Base-by-base conservation (phyloP, 768 basidiomycete genomes). In the Russula vinacea region DNA sequence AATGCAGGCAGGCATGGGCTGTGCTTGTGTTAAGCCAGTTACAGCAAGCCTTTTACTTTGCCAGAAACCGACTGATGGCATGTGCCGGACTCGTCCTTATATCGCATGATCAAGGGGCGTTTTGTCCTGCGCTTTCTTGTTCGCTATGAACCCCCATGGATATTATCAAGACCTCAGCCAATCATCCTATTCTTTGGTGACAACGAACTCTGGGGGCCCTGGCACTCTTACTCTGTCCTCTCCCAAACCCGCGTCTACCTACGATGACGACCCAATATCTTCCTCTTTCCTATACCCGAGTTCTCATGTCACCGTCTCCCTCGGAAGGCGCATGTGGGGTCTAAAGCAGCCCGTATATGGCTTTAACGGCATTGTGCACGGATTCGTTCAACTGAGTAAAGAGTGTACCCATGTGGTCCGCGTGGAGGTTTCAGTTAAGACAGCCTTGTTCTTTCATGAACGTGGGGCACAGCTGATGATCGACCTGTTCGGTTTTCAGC, bases 271-370 rank as follows among this genome's bases (percentile, higher is more conserved):
- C 44, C 35, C 22, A 16, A 14, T 33, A 10, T 53, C 58, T 24
- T 11, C 42, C 10, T 61, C 53, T 33, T 62, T 66, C 56, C 16
- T 76, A 17, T 78, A 76, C 67, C 72, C 73, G 58, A 78, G 76
- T 13, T 75, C 79, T 52, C 73, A 76, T 62, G 73, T 81, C 65
- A 72, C 71, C 33, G 69, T 81, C 33, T 78, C 78, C 68, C 70
- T 82, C 29, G 78, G 79, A 14, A 72, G 73, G 33, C 76, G 76
- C 49, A 71, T 74, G 19, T 79, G 76, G 76, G 75, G 74, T 17
- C 70, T 77, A 4, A 67, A 70, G 51, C 69, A 74, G 26, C 80
- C 81, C 11, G 73, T 74, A 19, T 83, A 81, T 68, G 81, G 81
- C 26, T 68, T 74, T 42, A 73, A 77, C 32, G 78, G 76, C 10